Evolutionary conservation across 2,329 filamentous ascomycete species (phyloP).

Genomic region (Magnaporthales sp.): DNA sequence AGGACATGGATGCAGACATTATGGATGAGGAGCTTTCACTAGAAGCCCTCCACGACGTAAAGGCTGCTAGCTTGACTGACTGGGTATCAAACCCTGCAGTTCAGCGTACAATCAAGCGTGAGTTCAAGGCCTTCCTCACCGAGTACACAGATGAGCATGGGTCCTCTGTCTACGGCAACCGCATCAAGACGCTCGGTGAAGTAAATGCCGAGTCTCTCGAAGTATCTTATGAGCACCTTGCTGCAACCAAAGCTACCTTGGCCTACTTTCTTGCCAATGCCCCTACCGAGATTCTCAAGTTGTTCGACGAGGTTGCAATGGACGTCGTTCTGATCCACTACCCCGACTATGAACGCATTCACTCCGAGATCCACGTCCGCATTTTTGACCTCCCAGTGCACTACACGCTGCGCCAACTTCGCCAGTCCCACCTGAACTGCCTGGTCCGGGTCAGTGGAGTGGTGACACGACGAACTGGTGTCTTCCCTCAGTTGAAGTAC

Average conservation of each 20-base stretch:
- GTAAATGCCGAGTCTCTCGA: constrained; percentile 94
- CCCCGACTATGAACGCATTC: constrained; percentile 94
- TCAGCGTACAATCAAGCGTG: constrained; percentile 84
- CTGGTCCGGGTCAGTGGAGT: constrained; percentile 91
- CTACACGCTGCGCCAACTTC: constrained; percentile 89
- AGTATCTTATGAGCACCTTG: constrained; percentile 89
- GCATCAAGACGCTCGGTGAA: constrained; percentile 92
- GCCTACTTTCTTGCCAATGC: constrained; percentile 96
- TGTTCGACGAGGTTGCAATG: constrained; percentile 95
- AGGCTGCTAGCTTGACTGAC: constrained; percentile 85
- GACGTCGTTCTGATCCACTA: constrained; percentile 94
- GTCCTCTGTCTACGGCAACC: constrained; percentile 87
- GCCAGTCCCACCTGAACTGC: constrained; percentile 93
- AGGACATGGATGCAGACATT: constrained; percentile 85
- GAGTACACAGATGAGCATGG: constrained; percentile 89
- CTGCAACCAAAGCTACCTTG: constrained; percentile 82
- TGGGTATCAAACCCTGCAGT: constrained; percentile 91
- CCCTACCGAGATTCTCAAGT: constrained; percentile 86
- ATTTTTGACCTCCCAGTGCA: constrained; percentile 91
- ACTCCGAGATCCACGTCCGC: constrained; percentile 94
- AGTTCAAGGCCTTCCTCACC: constrained; percentile 96
- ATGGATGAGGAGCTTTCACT: constrained; percentile 94
- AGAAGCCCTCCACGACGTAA: constrained; percentile 85
- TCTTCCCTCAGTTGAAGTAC: constrained; percentile 97
- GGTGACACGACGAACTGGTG: constrained; percentile 85